Evolutionary conservation across 305 asterid species (phyloP), one percentile per base, ranked within the genome.

Genomic region (Fraxinus ornus): DNA sequence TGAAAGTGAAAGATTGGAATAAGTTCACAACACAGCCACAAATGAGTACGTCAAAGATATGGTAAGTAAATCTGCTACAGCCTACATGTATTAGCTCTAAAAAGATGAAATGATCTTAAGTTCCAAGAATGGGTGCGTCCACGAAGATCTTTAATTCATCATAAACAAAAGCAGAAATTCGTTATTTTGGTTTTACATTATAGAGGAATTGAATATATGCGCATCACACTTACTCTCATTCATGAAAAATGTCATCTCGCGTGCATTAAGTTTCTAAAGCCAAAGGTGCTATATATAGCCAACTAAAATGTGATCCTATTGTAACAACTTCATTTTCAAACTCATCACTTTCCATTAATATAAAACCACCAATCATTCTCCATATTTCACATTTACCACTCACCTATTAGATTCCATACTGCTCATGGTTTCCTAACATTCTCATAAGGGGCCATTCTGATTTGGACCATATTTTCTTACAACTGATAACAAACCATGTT

Each of bases 391-490:
- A 49, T 49, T 39, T 44, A 49, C 70, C 7, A 37, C 70, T 28
- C 57, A 10, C 22, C 24, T 15, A 13, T 81, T 79, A 47, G 81
- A 55, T 19, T 22, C 33, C 60, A 17, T 26, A 49, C 57, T 35
- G 28, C 75, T 57, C 76, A 36, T 76, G 39, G 60, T 26, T 71
- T 71, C 79, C 22, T 70, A 13, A 17, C 24, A 71, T 26, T 36
- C 39, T 70, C 76, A 64, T 3, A 32, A 78, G 47, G 55, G 12
- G 35, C 57, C 44, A 8, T 13, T 24, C 60, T 78, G 15, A 68
- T 64, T 82, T 57, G 60, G 55, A 32, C 82, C 49, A 41, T 28
- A 70, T 71, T 39, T 70, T 72, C 80, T 57, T 39, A 17, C 19
- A 72, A 32, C 33, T 10, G 28, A 62, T 44, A 28, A 62, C 78